Conservation (phyloP, 768 basidiomycete species). For the Auriscalpium microsporum region DNA sequence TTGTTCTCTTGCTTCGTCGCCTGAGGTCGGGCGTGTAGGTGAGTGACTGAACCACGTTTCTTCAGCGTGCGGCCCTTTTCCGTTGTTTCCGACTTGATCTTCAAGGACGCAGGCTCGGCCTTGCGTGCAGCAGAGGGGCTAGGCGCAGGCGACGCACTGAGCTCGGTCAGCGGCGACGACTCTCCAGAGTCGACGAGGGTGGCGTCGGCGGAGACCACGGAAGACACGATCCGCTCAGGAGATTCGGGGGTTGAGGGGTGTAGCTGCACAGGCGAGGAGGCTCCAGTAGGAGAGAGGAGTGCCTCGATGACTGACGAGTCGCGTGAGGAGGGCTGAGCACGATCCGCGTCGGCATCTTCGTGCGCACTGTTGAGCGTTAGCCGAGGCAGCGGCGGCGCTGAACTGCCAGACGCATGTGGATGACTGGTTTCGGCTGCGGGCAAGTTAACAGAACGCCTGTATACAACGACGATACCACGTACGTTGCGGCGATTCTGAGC, state of each 20-base stretch:
- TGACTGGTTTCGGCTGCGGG: neutral
- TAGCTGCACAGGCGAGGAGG: neutral
- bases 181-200: neutral
- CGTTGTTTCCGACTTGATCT: neutral
- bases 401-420: neutral
- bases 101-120: neutral
- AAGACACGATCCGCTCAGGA: neutral
- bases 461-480: neutral
- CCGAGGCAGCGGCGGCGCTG: neutral
- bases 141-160: neutral
- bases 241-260: neutral
- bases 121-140: neutral
- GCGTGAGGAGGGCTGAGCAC: neutral
- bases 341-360: too few species aligned
- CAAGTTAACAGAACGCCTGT: neutral
- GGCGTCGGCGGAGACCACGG: neutral
- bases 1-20: too few species aligned
- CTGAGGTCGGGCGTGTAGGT: too few species aligned
- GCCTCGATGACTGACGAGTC: neutral
- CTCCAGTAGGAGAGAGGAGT: neutral
- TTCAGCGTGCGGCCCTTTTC: neutral
- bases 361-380: too few species aligned
- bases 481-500: neutral
- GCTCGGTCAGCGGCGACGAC: neutral
- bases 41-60: neutral